Evolutionary conservation across 2,329 filamentous ascomycete species (phyloP), one percentile per base, ranked within the genome.

Genomic region (Dryadomyces quercivorus): DNA sequence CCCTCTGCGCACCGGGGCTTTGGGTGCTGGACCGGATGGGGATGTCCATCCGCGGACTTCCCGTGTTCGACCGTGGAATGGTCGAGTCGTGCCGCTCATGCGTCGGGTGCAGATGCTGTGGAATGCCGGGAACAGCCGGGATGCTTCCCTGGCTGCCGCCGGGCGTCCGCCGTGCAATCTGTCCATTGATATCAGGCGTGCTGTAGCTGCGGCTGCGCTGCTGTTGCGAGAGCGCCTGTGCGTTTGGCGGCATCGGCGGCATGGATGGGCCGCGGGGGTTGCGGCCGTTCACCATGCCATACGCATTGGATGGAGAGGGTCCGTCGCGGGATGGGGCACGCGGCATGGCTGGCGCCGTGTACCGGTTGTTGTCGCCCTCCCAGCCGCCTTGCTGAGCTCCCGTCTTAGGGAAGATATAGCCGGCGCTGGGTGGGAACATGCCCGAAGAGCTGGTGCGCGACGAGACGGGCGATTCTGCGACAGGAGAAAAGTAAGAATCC

Each of bases 401-500:
- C 60, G 88, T 81, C 58, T 90, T 85, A 52, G 89, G 84, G 63
- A 95, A 94, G 1, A 83, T 81, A 59, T 77, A 80, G 20, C 69
- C 67, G 3, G 69, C 67, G n/a, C 69, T 68, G 1, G 68, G 64
- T 1, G 68, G 65, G 63, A 90, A 94, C 65, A 90, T 84, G 48
- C 83, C 81, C 44, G 87, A 89, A 5, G 87, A 82, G 66, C 86
- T 91, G 8, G 86, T 85, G 51, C 88, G 78, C 22, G 85, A 85
- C 15, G 85, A 88, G 46, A 82, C 82, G 10, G 88, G 87, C 0
- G 87, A 89, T 54, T 96, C 91, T 38, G 77, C 79, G 2, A 85
- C 78, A 0, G 93, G 93, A 0, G 92, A 97, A 69, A 98, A 98
- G 70, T 96, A 97, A 3, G 91, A 96, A 56, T 90, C 88, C n/a